Evolutionary conservation across 306 rosid species (phyloP), one percentile per base, ranked within the genome.

Genomic region (Pyrus betulifolia): DNA sequence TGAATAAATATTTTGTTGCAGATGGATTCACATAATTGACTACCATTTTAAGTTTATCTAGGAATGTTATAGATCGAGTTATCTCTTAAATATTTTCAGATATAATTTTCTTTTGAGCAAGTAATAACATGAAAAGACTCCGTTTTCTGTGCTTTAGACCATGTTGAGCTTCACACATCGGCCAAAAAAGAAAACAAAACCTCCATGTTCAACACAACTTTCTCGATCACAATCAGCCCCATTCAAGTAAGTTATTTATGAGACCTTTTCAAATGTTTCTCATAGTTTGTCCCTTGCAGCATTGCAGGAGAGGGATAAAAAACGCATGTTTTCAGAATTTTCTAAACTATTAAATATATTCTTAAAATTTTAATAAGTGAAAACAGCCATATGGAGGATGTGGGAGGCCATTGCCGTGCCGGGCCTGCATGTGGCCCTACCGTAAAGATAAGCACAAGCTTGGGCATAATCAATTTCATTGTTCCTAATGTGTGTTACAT

Each of bases 61-160:
- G 67, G 31, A 62, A 35, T 46, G 46, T 71, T 30, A 70, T 2
- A 58, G 33, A 25, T 52, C 42, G 42, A 33, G 31, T 17, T 17
- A 63, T 23, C 59, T 61, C 25, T 66, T 21, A 62, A 49, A 11
- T 52, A 67, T 64, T 74, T 61, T 63, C 52, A 6, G 49, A 21
- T 69, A 55, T 2, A n/a, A 13, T 4, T 11, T 58, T 27, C 28
- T 61, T 61, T 14, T 25, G 67, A 61, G 67, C 31, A 27, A 18
- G 54, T 70, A 35, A 17, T 66, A 72, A 78, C 78, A 45, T n/a
- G 15, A 38, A 68, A 74, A 35, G 58, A 78, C 59, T 51, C 30
- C 65, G 11, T 25, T 54, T 73, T 44, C 30, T 49, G 35, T 25
- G 52, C 58, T 44, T 67, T 30, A 62, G 27, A 70, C 22, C 49